These are phyloP conservation scores for Heterobasidion irregulare DNA, from an alignment of 1,284 basidiomycete species.

Conservation along the genomic window DNA sequence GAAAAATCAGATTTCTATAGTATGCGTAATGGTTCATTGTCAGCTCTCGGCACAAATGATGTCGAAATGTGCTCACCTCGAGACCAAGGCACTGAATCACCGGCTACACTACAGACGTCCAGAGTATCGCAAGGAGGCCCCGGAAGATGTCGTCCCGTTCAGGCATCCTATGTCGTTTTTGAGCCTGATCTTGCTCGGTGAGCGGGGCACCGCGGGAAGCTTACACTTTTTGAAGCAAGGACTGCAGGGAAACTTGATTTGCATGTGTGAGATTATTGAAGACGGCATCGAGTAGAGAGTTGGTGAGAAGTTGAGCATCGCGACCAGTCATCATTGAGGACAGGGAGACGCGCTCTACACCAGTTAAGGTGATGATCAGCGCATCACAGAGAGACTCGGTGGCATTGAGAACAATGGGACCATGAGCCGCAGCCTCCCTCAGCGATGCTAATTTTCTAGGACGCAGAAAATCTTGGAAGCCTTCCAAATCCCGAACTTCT, in stretches of 20 bases:
- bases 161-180: background rate
- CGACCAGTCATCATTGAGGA: background rate
- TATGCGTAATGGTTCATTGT: background rate
- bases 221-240: too few species aligned
- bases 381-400: background rate
- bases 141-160: background rate
- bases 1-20: conserved; percentile 3
- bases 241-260: too few species aligned
- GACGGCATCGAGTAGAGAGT: too few species aligned
- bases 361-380: background rate
- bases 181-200: too few species aligned
- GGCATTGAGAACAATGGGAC: background rate
- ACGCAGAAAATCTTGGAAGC: background rate
- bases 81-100: too few species aligned
- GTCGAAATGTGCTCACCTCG: background rate
- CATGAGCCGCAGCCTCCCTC: background rate
- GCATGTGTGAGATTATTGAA: background rate
- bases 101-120: background rate
- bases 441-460: background rate
- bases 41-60: background rate
- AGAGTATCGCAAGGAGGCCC: background rate
- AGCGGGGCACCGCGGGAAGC: too few species aligned
- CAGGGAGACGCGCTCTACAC: background rate
- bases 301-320: background rate
- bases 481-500: background rate